Evolutionary conservation across 371 early-diverging fungal species (phyloP).

Genomic region (Modicella reniformis): DNA sequence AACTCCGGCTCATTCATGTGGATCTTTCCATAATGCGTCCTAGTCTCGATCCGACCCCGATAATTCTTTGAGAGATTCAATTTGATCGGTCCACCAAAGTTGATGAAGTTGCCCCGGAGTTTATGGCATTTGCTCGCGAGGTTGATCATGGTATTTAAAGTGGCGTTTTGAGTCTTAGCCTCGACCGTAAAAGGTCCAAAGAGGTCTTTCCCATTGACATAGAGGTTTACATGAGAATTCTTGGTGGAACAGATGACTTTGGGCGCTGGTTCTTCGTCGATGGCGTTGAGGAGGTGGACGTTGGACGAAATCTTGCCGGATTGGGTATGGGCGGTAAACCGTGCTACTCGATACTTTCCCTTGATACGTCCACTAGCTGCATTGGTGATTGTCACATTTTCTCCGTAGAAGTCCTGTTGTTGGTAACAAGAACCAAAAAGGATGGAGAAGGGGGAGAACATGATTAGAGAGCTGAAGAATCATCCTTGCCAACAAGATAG

Average conservation of each 20-base stretch:
- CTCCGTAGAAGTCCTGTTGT: slow-evolving; percentile 43
- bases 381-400: slow-evolving; percentile 34
- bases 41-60: slow-evolving; percentile 44
- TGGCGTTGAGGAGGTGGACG: slow-evolving; percentile 45
- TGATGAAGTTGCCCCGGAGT: slow-evolving; percentile 52
- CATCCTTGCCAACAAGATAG: too few relatives aligned
- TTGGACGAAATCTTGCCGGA: slow-evolving; percentile 35
- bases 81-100: slow-evolving; percentile 42
- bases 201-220: slow-evolving; percentile 45
- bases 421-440: background rate
- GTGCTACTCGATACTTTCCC: slow-evolving; percentile 47
- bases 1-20: slow-evolving; percentile 45
- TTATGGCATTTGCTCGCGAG: slow-evolving; percentile 32
- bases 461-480: too few relatives aligned
- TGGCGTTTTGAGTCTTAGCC: slow-evolving; percentile 47
- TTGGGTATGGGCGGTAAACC: slow-evolving; percentile 26
- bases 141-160: slow-evolving; percentile 45
- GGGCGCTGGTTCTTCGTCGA: slow-evolving; percentile 30
- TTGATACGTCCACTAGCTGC: slow-evolving; percentile 20
- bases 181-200: slow-evolving; percentile 43
- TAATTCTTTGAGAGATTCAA: slow-evolving; percentile 47
- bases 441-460: background rate
- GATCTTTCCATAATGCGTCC: slow-evolving; percentile 50
- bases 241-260: slow-evolving; percentile 42
- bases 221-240: slow-evolving; percentile 22